phyloP scores from a whole-genome alignment of 148 eudicot species.

The Rheum nobile region DNA sequence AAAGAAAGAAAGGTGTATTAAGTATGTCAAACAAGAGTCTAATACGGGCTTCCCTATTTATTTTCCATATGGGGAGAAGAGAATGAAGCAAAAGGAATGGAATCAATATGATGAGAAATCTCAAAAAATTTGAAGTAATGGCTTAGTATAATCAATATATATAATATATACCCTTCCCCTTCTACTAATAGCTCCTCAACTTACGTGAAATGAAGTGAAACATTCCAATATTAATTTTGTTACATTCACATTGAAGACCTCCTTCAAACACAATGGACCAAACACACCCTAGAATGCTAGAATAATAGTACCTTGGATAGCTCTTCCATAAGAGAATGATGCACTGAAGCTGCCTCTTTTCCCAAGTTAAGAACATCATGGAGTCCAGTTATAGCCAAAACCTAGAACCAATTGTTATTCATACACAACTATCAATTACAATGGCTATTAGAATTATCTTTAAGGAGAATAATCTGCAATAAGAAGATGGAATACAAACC shows the following conservation, averaged over 20 bases:
- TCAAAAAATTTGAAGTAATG: not conserved
- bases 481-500: constrained; percentile 26
- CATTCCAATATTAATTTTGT: not conserved
- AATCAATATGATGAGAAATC: not conserved
- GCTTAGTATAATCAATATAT: not conserved
- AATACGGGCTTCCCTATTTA: not conserved
- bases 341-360: constrained; percentile 87
- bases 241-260: not conserved
- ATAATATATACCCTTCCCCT: not conserved
- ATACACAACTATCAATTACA: not conserved
- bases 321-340: constrained; percentile 62
- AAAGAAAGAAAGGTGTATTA: too few relatives aligned
- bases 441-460: not conserved
- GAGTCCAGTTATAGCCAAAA: constrained; percentile 77
- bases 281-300: not conserved
- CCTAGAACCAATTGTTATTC: constrained; percentile 28
- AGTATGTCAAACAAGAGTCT: not conserved
- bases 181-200: not conserved
- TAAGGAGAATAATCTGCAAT: not conserved
- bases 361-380: constrained; percentile 90
- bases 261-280: not conserved
- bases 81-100: not conserved
- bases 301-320: constrained; percentile 62
- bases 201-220: not conserved
- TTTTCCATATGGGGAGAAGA: not conserved